These are phyloP conservation scores for Aurantiochytrium sp. DNA, from an alignment of 108 stramenopile species.

Conservation along the genomic window DNA sequence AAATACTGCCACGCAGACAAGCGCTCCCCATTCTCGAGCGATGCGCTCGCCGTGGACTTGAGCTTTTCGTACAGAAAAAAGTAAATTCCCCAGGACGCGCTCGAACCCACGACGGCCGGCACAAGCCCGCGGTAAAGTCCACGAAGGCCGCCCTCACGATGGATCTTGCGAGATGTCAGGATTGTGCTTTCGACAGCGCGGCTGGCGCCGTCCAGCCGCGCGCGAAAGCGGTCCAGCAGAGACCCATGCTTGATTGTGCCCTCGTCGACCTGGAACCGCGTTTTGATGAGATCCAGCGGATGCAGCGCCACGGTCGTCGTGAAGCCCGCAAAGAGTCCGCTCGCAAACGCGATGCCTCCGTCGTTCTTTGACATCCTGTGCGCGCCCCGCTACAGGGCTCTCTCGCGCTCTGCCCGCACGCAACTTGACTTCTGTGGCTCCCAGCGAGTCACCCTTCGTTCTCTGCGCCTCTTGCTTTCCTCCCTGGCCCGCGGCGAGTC, in stretches of 20 bases:
- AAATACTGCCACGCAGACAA: constrained; percentile 36
- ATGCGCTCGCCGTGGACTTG: constrained; percentile 38
- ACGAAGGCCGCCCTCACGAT: constrained; percentile 63
- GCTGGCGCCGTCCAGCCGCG: neutral
- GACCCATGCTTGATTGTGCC: neutral
- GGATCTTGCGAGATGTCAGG: constrained; percentile 44
- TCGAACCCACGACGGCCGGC: constrained; percentile 79
- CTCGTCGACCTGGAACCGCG: constrained; percentile 79
- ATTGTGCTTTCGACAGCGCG: neutral
- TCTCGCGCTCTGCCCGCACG: too few relatives aligned
- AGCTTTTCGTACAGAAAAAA: constrained; percentile 88
- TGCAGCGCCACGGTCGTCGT: constrained; percentile 54
- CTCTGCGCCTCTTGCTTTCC: too few relatives aligned
- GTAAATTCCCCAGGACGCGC: constrained; percentile 92
- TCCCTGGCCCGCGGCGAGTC: too few relatives aligned
- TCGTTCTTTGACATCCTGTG: neutral
- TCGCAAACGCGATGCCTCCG: neutral
- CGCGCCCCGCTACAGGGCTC: too few relatives aligned
- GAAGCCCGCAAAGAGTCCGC: constrained; percentile 3
- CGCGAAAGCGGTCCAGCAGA: neutral
- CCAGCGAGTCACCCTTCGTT: too few relatives aligned
- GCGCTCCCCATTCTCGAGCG: constrained; percentile 10
- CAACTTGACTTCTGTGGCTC: too few relatives aligned
- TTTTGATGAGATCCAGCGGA: constrained; percentile 89
- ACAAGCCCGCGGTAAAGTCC: constrained; percentile 82